Evolutionary conservation across 371 early-diverging fungal genomes (phyloP).

Genomic region (Rhizopus delemar): DNA sequence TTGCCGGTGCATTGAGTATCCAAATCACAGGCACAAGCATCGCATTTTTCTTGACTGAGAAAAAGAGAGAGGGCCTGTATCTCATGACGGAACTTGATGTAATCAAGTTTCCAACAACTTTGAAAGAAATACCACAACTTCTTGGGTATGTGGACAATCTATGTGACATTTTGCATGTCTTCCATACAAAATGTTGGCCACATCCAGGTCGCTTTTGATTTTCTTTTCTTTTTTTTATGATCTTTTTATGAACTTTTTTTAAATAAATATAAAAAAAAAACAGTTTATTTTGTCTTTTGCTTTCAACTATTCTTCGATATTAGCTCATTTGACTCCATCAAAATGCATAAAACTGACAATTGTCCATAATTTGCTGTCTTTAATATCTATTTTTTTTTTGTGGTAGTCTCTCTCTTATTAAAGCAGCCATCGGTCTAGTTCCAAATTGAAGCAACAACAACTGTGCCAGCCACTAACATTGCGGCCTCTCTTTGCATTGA

Average conservation of each 20-base stretch:
- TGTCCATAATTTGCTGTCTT: background rate
- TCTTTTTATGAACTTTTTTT: background rate
- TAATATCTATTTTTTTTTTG: background rate
- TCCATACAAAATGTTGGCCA: background rate
- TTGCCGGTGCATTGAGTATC: too few species aligned
- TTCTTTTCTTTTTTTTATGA: background rate
- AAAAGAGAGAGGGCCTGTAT: background rate
- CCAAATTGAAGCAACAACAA: too few species aligned
- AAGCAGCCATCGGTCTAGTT: too few species aligned
- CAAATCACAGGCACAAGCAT: too few species aligned
- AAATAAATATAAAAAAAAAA: too few species aligned
- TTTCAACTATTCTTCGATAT: conserved; percentile 1
- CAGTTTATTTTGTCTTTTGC: background rate
- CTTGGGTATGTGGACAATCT: background rate
- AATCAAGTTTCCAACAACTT: background rate
- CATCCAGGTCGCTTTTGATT: background rate
- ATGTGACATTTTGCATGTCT: background rate
- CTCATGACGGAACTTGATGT: background rate
- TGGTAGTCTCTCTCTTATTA: too few species aligned
- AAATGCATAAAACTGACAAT: background rate
- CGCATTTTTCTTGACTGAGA: background rate
- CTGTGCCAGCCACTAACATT: too few species aligned
- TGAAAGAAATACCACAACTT: background rate
- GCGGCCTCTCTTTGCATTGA: too few species aligned
- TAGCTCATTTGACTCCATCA: background rate